A percentile compares a stretch with the other conserved stretches of the same genome.
Evolutionary conservation across 2,329 filamentous ascomycete genomes (phyloP).

Genomic region (Colletotrichum sidae): DNA sequence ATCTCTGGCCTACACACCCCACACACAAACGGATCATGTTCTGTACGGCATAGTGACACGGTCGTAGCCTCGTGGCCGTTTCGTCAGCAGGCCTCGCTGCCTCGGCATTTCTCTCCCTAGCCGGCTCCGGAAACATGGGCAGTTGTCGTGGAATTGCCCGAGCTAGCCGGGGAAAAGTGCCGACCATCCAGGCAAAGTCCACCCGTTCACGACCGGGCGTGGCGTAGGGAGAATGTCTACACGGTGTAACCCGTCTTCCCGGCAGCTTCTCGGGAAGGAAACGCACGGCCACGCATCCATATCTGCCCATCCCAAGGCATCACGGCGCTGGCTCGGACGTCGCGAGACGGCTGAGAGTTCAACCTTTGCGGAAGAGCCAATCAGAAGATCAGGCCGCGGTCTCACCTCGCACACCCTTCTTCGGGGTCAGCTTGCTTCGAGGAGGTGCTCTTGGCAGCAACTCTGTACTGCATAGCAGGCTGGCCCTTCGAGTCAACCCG

Average conservation of each 20-base stretch:
- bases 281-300: background rate
- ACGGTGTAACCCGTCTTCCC: background rate
- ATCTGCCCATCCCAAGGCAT: slow-evolving; percentile 22
- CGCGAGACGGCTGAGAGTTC: background rate
- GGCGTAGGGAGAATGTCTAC: background rate
- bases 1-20: too few relatives aligned
- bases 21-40: too few relatives aligned
- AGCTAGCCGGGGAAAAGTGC: too few relatives aligned
- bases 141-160: too few relatives aligned
- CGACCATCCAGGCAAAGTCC: too few relatives aligned
- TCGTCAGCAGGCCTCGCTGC: too few relatives aligned
- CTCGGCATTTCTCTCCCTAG: too few relatives aligned
- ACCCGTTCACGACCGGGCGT: too few relatives aligned
- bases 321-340: slow-evolving; percentile 4
- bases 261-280: background rate
- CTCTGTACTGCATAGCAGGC: background rate
- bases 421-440: background rate
- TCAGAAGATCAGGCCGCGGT: background rate
- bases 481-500: slow-evolving; percentile 13
- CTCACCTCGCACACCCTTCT: background rate
- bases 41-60: too few relatives aligned
- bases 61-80: too few relatives aligned
- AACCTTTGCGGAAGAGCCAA: slow-evolving; percentile 11
- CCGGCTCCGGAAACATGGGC: too few relatives aligned
- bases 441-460: background rate